Percentiles rank a stretch among this genome's conserved stretches.
Conservation (phyloP, 441 rosid genomes). For the Cnidoscolus chayamansa region DNA sequence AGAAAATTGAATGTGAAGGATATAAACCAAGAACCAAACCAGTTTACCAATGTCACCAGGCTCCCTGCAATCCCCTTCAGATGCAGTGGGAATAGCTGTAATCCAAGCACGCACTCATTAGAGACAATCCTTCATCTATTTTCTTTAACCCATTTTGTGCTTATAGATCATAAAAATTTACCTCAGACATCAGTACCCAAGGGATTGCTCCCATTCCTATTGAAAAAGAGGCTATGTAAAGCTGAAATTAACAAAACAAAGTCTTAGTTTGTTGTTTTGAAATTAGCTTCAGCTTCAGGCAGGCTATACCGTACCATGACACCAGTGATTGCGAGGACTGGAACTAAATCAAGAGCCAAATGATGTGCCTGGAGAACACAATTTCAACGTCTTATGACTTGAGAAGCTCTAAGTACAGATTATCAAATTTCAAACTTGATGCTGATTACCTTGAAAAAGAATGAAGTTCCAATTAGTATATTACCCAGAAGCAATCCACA, state of each 20-base stretch:
- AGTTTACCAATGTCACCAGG: constrained; percentile 47
- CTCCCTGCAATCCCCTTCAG: constrained; percentile 65
- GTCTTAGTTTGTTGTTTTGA: neutral
- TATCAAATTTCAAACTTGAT: neutral
- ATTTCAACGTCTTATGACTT: constrained; percentile 3
- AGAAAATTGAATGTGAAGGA: constrained; percentile 62
- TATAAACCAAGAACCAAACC: constrained; percentile 60
- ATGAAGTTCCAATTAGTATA: constrained; percentile 44
- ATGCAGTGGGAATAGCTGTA: constrained; percentile 60
- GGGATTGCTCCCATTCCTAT: constrained; percentile 68
- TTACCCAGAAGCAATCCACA: constrained; percentile 48
- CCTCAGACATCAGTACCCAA: constrained; percentile 85
- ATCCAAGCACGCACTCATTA: constrained; percentile 3
- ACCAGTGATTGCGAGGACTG: constrained; percentile 42
- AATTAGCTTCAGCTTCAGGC: neutral
- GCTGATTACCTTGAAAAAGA: constrained; percentile 50
- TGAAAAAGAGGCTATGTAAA: constrained; percentile 45
- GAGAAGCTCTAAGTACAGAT: neutral
- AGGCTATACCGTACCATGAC: constrained; percentile 53
- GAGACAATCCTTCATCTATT: neutral
- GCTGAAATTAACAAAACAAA: constrained; percentile 28
- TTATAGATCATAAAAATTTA: constrained; percentile 14
- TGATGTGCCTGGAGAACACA: constrained; percentile 35
- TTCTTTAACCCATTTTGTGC: neutral
- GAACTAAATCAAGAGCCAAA: constrained; percentile 33